phyloP scores from a whole-genome alignment of 352 stramenopile species.

The Pythium folliculosum region DNA sequence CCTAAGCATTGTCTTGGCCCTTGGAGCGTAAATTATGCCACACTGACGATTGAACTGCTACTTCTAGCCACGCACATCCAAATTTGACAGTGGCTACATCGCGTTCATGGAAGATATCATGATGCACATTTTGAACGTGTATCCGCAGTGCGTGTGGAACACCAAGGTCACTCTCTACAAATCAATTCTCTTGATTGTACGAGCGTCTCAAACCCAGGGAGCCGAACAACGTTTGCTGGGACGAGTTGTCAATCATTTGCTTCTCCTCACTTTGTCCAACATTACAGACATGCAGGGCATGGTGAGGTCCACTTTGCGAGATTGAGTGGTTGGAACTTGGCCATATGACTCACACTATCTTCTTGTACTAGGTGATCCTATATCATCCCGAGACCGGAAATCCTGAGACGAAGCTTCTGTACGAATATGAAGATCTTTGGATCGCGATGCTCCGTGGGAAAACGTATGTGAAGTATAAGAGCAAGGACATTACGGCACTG shows the following conservation, averaged over 20 bases:
- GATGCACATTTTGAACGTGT: constrained; percentile 63
- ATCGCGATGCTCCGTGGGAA: constrained; percentile 39
- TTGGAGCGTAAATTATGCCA: neutral
- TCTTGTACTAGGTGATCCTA: constrained; percentile 38
- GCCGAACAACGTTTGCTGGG: constrained; percentile 44
- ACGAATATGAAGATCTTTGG: constrained; percentile 79
- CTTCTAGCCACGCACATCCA: constrained; percentile 9
- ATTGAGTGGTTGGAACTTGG: neutral
- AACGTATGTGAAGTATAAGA: constrained; percentile 25
- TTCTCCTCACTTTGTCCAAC: constrained; percentile 75
- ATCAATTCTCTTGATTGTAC: constrained; percentile 46
- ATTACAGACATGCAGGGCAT: constrained; percentile 44
- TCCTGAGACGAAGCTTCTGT: constrained; percentile 70
- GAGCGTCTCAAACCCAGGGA: constrained; percentile 39
- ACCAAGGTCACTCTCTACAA: constrained; percentile 59
- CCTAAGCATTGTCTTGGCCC: neutral
- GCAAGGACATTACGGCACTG: constrained; percentile 7
- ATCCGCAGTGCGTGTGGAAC: constrained; percentile 64
- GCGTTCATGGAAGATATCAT: constrained; percentile 57
- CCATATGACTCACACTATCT: neutral
- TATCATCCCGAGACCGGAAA: constrained; percentile 81
- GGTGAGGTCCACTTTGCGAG: constrained; percentile 27
- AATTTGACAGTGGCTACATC: constrained; percentile 53
- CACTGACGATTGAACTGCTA: constrained; percentile 1
- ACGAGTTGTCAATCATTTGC: constrained; percentile 54